Conservation (phyloP, 345 rosid genomes). For the Corymbia maculata region DNA sequence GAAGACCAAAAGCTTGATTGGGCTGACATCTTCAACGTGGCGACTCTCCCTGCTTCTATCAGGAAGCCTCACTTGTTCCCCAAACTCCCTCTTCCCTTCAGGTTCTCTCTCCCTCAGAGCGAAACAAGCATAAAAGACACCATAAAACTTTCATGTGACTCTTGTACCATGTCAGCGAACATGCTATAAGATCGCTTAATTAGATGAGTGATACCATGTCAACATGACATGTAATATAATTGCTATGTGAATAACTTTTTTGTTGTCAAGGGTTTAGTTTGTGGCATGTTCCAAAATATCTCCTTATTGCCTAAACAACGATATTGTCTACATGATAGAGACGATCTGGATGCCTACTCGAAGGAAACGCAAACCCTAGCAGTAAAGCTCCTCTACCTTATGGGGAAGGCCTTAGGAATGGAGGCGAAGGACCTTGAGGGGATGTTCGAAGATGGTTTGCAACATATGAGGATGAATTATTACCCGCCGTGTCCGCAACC, state of each 20-base stretch:
- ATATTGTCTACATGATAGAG: slow-evolving; percentile 16
- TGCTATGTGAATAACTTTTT: background rate
- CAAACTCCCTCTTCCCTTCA: background rate
- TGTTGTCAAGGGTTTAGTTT: background rate
- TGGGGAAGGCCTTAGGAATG: slow-evolving; percentile 37
- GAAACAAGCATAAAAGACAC: background rate
- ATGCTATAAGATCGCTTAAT: background rate
- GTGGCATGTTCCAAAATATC: background rate
- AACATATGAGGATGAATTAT: slow-evolving; percentile 22
- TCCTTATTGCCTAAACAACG: background rate
- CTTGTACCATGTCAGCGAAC: too few species aligned
- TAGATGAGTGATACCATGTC: background rate
- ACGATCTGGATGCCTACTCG: slow-evolving; percentile 33
- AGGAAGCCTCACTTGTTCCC: background rate
- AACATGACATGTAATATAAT: background rate
- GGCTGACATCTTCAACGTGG: background rate
- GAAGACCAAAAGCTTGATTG: slow-evolving; percentile 9
- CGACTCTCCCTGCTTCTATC: background rate
- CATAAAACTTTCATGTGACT: too few species aligned
- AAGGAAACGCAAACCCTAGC: slow-evolving; percentile 22
- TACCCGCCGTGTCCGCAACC: slow-evolving; percentile 33
- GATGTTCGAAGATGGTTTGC: slow-evolving; percentile 13
- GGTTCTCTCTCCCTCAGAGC: background rate
- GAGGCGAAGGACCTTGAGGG: slow-evolving; percentile 29
- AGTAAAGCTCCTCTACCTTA: slow-evolving; percentile 14